Percentiles rank a stretch among this genome's conserved stretches.
phyloP scores from a whole-genome alignment of 495 filamentous ascomycete species.

The Penicillium cataractarum region DNA sequence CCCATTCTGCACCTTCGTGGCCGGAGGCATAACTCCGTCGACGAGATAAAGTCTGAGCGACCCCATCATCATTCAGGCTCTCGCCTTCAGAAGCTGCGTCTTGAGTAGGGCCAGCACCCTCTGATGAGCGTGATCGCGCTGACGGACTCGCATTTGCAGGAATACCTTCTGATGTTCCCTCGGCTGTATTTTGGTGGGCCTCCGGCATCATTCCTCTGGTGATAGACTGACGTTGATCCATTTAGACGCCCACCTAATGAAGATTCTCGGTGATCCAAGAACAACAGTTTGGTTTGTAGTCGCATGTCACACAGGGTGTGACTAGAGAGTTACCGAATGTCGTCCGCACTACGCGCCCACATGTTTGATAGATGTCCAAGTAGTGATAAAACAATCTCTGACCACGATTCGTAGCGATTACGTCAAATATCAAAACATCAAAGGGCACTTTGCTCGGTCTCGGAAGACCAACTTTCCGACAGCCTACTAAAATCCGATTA shows the following conservation, averaged over 20 bases:
- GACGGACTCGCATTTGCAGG: constrained; percentile 6
- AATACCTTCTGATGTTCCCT: not conserved
- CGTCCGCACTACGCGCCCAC: not conserved
- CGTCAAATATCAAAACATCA: constrained; percentile 24
- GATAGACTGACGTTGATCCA: not conserved
- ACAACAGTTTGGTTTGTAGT: not conserved
- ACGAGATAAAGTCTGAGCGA: constrained; percentile 54
- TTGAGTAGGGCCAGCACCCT: constrained; percentile 11
- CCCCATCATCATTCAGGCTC: constrained; percentile 50
- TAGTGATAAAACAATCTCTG: not conserved
- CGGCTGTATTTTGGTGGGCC: not conserved
- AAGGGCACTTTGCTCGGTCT: constrained; percentile 8
- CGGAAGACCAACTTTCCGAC: constrained; percentile 15
- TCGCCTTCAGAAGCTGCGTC: constrained; percentile 7
- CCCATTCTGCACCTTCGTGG: constrained; percentile 53
- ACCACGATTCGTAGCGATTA: constrained; percentile 16
- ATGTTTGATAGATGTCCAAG: not conserved
- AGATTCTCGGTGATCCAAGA: not conserved
- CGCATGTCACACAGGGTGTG: not conserved
- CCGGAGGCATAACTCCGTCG: constrained; percentile 47
- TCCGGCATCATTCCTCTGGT: not conserved
- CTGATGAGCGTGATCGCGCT: not conserved
- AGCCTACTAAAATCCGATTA: not conserved
- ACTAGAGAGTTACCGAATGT: not conserved
- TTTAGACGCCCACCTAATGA: not conserved